Conservation (phyloP, 257 asterid genomes). For the Fraxinus quadrangulata region DNA sequence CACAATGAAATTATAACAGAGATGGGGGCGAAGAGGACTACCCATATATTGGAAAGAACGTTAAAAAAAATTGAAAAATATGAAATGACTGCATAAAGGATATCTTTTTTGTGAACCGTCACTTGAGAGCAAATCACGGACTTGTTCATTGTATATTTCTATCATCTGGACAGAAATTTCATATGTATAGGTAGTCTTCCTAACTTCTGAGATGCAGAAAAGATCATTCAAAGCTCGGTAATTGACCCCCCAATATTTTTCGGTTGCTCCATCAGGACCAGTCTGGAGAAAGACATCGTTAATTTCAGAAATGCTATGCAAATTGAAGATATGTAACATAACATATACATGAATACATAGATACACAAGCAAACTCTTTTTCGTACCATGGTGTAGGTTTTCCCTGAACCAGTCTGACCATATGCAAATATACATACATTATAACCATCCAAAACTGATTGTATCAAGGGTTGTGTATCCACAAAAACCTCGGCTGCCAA, state of each 20-base stretch:
- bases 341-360: not conserved
- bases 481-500: slow-evolving; percentile 73
- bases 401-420: slow-evolving; percentile 99
- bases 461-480: slow-evolving; percentile 82
- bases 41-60: not conserved
- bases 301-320: slow-evolving; percentile 22
- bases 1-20: not conserved
- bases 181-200: slow-evolving; percentile 57
- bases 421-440: slow-evolving; percentile 95
- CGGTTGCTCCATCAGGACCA: slow-evolving; percentile 82
- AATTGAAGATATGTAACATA: not conserved
- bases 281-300: slow-evolving; percentile 45
- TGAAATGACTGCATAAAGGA: slow-evolving; percentile 44
- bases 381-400: slow-evolving; percentile 92
- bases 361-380: not conserved
- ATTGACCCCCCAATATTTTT: slow-evolving; percentile 93
- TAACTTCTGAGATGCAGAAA: slow-evolving; percentile 63
- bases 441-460: slow-evolving; percentile 95
- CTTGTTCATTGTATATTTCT: slow-evolving; percentile 94
- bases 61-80: not conserved
- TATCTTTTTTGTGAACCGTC: slow-evolving; percentile 73
- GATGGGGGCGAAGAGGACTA: not conserved
- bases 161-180: slow-evolving; percentile 91
- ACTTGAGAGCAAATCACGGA: slow-evolving; percentile 83
- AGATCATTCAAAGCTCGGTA: slow-evolving; percentile 87